phyloP scores from a whole-genome alignment of 768 basidiomycete species.

The Collybia sp. region DNA sequence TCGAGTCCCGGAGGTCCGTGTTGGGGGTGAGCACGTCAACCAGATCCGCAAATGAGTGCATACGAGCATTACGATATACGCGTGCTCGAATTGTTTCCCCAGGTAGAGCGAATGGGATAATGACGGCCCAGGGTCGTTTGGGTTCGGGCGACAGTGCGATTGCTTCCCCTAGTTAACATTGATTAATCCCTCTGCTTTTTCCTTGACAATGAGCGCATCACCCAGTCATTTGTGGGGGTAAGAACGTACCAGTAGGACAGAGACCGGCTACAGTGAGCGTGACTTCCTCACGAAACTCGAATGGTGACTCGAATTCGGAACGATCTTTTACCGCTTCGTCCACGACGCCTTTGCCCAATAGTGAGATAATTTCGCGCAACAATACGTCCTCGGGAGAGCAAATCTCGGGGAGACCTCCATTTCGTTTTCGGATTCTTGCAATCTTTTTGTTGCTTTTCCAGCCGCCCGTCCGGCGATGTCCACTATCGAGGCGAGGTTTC shows the following conservation, averaged over 20 bases:
- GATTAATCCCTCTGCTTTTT: conserved; percentile 1
- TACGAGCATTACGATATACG: conserved; percentile 64
- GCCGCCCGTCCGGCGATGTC: conserved; percentile 14
- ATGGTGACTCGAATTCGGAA: conserved; percentile 54
- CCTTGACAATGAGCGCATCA: conserved; percentile 1
- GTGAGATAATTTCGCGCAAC: conserved; percentile 60
- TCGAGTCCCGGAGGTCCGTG: conserved; percentile 57
- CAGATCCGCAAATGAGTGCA: conserved; percentile 77
- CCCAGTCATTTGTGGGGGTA: not conserved
- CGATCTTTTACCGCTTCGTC: conserved; percentile 43
- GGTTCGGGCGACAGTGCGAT: conserved; percentile 47
- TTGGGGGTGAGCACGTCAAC: conserved; percentile 64
- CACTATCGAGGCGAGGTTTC: conserved; percentile 17
- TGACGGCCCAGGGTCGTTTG: conserved; percentile 69
- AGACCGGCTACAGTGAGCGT: conserved; percentile 62
- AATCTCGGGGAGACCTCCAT: conserved; percentile 45
- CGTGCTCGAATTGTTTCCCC: conserved; percentile 73
- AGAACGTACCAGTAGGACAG: conserved; percentile 52
- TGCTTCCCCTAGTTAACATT: conserved; percentile 49
- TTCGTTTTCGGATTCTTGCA: conserved; percentile 27
- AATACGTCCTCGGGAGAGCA: conserved; percentile 75
- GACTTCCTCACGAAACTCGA: conserved; percentile 54
- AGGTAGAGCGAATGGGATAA: conserved; percentile 81
- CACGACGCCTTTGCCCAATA: conserved; percentile 61
- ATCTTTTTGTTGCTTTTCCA: conserved; percentile 21